Percentiles rank a stretch among this genome's conserved stretches.
phyloP scores from a whole-genome alignment of 2,329 filamentous ascomycete genomes.

The Exophiala phaeomuriformis region DNA sequence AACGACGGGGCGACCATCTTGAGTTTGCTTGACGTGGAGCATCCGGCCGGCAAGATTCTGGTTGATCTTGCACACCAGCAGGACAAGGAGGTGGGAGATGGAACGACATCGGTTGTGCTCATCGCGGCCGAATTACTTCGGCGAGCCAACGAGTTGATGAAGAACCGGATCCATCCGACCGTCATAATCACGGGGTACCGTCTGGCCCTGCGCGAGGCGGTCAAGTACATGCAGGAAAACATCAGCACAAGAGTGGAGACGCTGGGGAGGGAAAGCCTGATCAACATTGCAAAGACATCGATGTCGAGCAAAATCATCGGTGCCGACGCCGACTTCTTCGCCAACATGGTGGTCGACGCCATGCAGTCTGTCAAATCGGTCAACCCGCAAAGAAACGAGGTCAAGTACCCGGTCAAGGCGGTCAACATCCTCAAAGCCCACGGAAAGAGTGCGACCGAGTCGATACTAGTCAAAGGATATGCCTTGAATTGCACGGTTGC shows the following conservation, averaged over 20 bases:
- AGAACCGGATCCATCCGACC: constrained; percentile 98
- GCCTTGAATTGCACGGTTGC: constrained; percentile 98
- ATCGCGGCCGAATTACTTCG: constrained; percentile 92
- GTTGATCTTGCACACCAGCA: constrained; percentile 97
- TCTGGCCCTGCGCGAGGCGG: constrained; percentile 85
- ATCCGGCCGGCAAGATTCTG: constrained; percentile 95
- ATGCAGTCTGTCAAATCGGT: constrained; percentile 91
- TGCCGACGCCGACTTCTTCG: constrained; percentile 90
- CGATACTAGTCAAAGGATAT: constrained; percentile 87
- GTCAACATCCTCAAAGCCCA: constrained; percentile 98
- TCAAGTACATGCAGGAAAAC: constrained; percentile 99
- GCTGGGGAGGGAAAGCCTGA: constrained; percentile 78
- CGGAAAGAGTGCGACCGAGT: constrained; percentile 85
- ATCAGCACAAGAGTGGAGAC: constrained; percentile 92
- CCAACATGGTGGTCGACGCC: constrained; percentile 93
- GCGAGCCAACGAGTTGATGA: constrained; percentile 95
- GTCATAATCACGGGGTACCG: constrained; percentile 99
- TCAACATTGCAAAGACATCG: constrained; percentile 95
- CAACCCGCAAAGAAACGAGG: constrained; percentile 73
- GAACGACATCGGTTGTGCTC: constrained; percentile 93
- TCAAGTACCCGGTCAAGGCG: constrained; percentile 97
- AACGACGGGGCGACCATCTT: constrained; percentile 98
- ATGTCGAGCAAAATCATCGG: constrained; percentile 99
- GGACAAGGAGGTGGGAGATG: constrained; percentile 97
- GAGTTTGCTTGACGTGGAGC: constrained; percentile 89